Percentiles rank a stretch among this genome's conserved stretches.
phyloP scores from a whole-genome alignment of 192 early-diverging fungal genomes.

The Coemansia sp. region DNA sequence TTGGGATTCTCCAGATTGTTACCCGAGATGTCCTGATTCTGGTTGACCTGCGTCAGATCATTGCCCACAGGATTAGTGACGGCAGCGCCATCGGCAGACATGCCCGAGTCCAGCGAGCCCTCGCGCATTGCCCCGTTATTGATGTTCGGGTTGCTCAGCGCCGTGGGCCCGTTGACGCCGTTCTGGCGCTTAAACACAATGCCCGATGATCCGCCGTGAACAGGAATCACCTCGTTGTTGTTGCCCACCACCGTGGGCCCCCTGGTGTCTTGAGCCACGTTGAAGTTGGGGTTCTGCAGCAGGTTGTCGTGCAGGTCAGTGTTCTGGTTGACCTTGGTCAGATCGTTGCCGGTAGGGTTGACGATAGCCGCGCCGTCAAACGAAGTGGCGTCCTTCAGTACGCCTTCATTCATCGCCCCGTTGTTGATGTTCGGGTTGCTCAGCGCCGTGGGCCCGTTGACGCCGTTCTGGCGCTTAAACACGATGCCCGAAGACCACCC shows the following conservation, averaged over 20 bases:
- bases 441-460: conserved; percentile 33
- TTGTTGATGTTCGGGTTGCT: conserved; percentile 39
- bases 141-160: conserved; percentile 18
- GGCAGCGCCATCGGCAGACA: conserved; percentile 27
- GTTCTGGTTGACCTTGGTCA: conserved; percentile 30
- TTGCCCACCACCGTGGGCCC: conserved; percentile 31
- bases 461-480: conserved; percentile 15
- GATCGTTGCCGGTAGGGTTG: conserved; percentile 25
- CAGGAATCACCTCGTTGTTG: conserved; percentile 30
- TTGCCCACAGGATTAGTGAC: conserved; percentile 39
- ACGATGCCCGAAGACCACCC: background rate
- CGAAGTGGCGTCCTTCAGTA: conserved; percentile 19
- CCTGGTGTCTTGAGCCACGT: conserved; percentile 14
- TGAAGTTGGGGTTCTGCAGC: conserved; percentile 34
- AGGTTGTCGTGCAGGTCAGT: conserved; percentile 35
- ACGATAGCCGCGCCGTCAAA: conserved; percentile 28
- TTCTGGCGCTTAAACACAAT: background rate
- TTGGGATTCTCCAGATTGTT: conserved; percentile 34
- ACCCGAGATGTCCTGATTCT: conserved; percentile 30
- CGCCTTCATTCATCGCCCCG: conserved; percentile 29
- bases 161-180: conserved; percentile 26
- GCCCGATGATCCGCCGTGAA: background rate
- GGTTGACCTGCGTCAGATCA: conserved; percentile 27
- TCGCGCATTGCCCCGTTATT: conserved; percentile 30
- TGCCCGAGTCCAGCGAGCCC: conserved; percentile 21